Evolutionary conservation across 2,329 filamentous ascomycete species (phyloP).

Genomic region (Fusarium sp.): DNA sequence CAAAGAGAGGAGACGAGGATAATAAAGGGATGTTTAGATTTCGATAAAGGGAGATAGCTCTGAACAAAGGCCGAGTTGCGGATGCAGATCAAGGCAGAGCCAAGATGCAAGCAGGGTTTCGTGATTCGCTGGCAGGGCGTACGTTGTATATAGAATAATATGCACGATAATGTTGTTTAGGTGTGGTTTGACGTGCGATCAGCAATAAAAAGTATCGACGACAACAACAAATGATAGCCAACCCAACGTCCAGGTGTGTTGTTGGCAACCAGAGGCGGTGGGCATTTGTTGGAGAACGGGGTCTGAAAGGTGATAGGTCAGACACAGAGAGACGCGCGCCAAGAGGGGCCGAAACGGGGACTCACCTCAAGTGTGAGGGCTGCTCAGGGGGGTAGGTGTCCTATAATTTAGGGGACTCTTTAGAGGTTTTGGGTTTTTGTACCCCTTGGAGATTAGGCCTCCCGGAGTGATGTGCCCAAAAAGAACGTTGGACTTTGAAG

Average conservation of each 20-base stretch:
- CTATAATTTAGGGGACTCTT: constrained; percentile 32
- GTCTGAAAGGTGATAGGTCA: constrained; percentile 36
- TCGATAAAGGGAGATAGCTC: not conserved
- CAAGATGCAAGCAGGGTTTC: constrained; percentile 24
- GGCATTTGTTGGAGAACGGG: constrained; percentile 26
- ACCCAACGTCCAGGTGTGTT: constrained; percentile 11
- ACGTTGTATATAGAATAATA: not conserved
- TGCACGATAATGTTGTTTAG: constrained; percentile 27
- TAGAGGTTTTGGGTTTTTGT: constrained; percentile 10
- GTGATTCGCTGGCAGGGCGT: constrained; percentile 33
- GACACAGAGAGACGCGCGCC: constrained; percentile 27
- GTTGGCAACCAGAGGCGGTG: constrained; percentile 38
- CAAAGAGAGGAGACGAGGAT: constrained; percentile 10
- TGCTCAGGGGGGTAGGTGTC: constrained; percentile 3
- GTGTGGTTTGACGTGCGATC: constrained; percentile 32
- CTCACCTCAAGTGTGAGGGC: constrained; percentile 4
- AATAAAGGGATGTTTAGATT: constrained; percentile 2
- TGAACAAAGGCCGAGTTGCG: constrained; percentile 4
- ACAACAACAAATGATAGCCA: constrained; percentile 35
- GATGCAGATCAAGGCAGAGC: constrained; percentile 23
- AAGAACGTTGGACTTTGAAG: not conserved
- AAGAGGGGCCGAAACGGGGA: constrained; percentile 30
- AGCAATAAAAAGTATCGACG: constrained; percentile 32
- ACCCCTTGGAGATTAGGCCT: constrained; percentile 11
- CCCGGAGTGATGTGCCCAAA: not conserved